Conservation (phyloP, 192 early-diverging fungal genomes). For the Geosiphon pyriformis region DNA sequence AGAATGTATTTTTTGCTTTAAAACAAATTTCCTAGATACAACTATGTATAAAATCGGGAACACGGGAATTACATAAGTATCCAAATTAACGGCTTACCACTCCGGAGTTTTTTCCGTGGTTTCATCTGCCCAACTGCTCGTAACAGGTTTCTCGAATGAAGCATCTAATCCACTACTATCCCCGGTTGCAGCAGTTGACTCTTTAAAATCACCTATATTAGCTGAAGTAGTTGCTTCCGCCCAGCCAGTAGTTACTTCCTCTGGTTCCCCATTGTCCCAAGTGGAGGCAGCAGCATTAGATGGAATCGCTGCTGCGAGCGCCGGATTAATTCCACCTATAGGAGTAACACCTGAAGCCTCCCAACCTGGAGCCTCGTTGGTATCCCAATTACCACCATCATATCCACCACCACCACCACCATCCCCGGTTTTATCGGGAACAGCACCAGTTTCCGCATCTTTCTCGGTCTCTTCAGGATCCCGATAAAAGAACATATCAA, state of each 20-base stretch:
- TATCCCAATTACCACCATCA: constrained; percentile 60
- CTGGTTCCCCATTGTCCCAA: constrained; percentile 6
- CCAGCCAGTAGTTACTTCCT: not conserved
- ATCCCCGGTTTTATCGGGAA: constrained; percentile 31
- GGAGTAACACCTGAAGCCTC: constrained; percentile 34
- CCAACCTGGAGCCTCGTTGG: constrained; percentile 35
- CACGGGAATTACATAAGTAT: too few relatives aligned
- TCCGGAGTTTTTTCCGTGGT: constrained; percentile 46
- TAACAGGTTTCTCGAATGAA: not conserved
- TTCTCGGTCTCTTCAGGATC: constrained; percentile 96
- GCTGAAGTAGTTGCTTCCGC: not conserved
- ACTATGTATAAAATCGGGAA: too few relatives aligned
- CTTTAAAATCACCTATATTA: not conserved
- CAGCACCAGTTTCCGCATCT: constrained; percentile 73
- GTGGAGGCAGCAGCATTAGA: not conserved
- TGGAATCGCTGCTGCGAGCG: constrained; percentile 37
- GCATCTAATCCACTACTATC: not conserved
- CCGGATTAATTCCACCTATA: constrained; percentile 38
- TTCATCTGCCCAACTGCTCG: constrained; percentile 12
- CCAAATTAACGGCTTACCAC: too few relatives aligned
- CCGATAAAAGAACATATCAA: constrained; percentile 99
- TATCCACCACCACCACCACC: constrained; percentile 31
- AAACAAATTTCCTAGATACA: too few relatives aligned
- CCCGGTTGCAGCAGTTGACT: not conserved
- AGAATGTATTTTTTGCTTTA: too few relatives aligned